Evolutionary conservation across 2,329 filamentous ascomycete genomes (phyloP), one percentile per base, ranked within the genome.

Genomic region (Rutstroemia sp.): DNA sequence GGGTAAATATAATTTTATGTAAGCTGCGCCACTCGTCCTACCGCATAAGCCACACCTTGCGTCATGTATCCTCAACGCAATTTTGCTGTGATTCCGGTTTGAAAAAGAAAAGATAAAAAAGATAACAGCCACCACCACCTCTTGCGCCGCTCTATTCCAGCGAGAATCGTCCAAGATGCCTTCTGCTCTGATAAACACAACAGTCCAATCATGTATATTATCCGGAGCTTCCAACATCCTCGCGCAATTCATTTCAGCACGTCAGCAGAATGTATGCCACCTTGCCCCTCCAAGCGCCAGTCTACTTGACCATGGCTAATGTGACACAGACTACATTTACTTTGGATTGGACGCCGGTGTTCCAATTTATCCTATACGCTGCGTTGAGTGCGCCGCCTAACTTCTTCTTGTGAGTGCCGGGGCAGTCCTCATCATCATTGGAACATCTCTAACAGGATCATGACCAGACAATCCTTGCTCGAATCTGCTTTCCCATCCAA

Each of bases 301-400:
- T 17, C 14, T 42, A 16, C 8, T 48, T 17, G 39, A 25, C 21
- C 14, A 9, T 10, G 9, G 14, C 19, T 6, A 12, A 6, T 17
- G n/a, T 42, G 4, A 14, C 73, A 42, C 61, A 89, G 84, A 75
- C 72, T 52, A 72, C 81, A 10, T 78, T 88, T 52, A 70, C 74
- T 23, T 74, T 95, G 64, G 81, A 91, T 71, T 78, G 79, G 72
- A 72, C 79, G 5, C 82, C 87, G 4, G 77, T 95, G 45, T 73
- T 91, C 63, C 88, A 91, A 68, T 96, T 95, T 71, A 73, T 88
- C 51, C 67, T 89, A 53, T 95, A 86, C 75, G 81, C 85, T 61
- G 68, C 88, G 36, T 68, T 95, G 58, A 86, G 79, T 70, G 87
- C 85, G 42, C 90, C 91, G 2, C 88, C 88, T 46, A 96, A 96